Conservation (phyloP, 2,329 filamentous ascomycete genomes). For the Aspergillus pseudoviridinutans region DNA sequence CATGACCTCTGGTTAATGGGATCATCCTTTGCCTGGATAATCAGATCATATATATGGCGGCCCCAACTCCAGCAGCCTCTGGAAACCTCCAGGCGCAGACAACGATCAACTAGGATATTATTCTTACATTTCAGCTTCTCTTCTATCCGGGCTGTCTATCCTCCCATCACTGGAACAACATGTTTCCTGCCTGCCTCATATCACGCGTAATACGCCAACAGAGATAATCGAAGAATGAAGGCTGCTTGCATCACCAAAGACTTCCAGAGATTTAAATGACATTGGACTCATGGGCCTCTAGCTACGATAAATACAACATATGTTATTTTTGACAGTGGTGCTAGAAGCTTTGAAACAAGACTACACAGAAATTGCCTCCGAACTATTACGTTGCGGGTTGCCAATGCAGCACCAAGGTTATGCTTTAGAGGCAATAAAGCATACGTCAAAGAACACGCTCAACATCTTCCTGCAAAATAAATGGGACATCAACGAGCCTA, state of each 20-base stretch:
- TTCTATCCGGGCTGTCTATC: too few relatives aligned
- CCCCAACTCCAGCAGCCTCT: too few relatives aligned
- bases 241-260: background rate
- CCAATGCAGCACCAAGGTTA: conserved; percentile 13
- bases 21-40: too few relatives aligned
- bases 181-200: too few relatives aligned
- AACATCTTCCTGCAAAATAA: conserved; percentile 12
- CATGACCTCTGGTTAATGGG: too few relatives aligned
- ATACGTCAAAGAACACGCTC: conserved; percentile 10
- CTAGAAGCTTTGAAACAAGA: conserved; percentile 16
- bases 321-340: conserved; percentile 17
- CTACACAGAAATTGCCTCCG: conserved; percentile 12
- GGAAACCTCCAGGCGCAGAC: too few relatives aligned
- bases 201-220: background rate
- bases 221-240: background rate
- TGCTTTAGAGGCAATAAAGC: conserved; percentile 10
- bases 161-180: too few relatives aligned
- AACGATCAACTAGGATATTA: too few relatives aligned
- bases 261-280: conserved; percentile 6
- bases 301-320: conserved; percentile 11
- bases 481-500: conserved; percentile 22
- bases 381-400: conserved; percentile 15
- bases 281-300: conserved; percentile 3
- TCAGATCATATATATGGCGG: too few relatives aligned
- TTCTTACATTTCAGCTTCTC: too few relatives aligned